These are phyloP conservation scores for Daldinia caldariorum DNA, from an alignment of 495 filamentous ascomycete genomes.

Conservation along the genomic window DNA sequence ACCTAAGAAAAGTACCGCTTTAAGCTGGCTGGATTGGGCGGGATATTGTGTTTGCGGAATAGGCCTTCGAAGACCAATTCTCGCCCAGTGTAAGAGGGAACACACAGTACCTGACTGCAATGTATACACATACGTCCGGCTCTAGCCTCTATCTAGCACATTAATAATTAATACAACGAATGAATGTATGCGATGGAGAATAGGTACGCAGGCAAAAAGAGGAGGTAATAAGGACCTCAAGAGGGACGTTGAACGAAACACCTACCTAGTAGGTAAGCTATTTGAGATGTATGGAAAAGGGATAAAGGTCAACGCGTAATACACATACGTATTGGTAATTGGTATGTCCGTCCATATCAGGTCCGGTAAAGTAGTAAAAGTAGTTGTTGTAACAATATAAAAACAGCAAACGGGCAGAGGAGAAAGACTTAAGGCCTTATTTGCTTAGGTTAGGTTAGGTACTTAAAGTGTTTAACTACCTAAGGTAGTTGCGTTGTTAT, in stretches of 20 bases:
- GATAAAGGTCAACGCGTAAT: background rate
- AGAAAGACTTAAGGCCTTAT: background rate
- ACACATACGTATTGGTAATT: background rate
- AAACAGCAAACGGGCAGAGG: background rate
- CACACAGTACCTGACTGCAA: conserved; percentile 8
- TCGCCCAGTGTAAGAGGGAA: conserved; percentile 13
- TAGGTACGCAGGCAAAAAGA: background rate
- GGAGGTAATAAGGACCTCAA: background rate
- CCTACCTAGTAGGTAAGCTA: background rate
- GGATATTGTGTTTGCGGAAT: conserved; percentile 31
- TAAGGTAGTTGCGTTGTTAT: background rate
- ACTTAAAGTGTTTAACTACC: conserved; percentile 10
- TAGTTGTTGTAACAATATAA: background rate
- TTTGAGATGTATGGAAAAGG: background rate
- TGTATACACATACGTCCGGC: background rate
- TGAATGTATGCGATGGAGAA: background rate
- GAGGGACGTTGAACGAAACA: background rate
- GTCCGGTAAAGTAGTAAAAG: no score
- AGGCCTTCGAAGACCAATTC: conserved; percentile 10
- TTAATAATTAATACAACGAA: background rate
- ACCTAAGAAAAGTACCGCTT: conserved; percentile 9
- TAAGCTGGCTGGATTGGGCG: conserved; percentile 11
- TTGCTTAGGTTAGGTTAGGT: no score
- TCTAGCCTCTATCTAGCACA: no score
- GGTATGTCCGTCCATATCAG: background rate